Percentiles rank a stretch among this genome's conserved stretches.
phyloP scores from a whole-genome alignment of 2,329 filamentous ascomycete genomes.

The Nannizzia gypsea region DNA sequence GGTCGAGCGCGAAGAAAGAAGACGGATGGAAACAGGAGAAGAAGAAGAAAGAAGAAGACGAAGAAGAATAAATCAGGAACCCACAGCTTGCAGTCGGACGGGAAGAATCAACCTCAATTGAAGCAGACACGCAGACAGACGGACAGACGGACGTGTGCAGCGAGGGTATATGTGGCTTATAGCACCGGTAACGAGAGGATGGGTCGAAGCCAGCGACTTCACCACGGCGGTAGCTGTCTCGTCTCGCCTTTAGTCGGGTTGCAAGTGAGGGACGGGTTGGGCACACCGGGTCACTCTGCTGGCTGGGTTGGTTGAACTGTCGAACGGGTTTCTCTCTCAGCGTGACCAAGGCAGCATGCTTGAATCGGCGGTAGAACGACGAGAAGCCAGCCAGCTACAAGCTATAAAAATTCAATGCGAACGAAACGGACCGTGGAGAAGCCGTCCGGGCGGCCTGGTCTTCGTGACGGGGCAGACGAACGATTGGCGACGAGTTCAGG shows the following conservation, averaged over 20 bases:
- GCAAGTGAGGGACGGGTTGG: conserved; percentile 2
- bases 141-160: background rate
- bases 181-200: conserved; percentile 2
- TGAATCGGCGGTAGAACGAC: conserved; percentile 9
- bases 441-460: conserved; percentile 12
- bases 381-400: background rate
- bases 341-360: conserved; percentile 12
- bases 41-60: background rate
- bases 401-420: background rate
- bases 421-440: background rate
- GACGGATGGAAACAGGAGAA: background rate
- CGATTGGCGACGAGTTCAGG: conserved; percentile 1
- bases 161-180: background rate
- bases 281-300: background rate
- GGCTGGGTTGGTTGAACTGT: background rate
- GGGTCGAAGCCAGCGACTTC: conserved; percentile 12
- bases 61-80: background rate
- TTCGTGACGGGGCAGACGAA: background rate
- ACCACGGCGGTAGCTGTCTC: background rate
- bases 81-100: background rate
- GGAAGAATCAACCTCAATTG: background rate
- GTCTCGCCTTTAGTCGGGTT: background rate
- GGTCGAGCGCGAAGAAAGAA: conserved; percentile 7
- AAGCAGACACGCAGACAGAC: background rate
- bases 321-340: background rate